phyloP scores from a whole-genome alignment of 164 flowering plant genomes.

The Macadamia integrifolia region DNA sequence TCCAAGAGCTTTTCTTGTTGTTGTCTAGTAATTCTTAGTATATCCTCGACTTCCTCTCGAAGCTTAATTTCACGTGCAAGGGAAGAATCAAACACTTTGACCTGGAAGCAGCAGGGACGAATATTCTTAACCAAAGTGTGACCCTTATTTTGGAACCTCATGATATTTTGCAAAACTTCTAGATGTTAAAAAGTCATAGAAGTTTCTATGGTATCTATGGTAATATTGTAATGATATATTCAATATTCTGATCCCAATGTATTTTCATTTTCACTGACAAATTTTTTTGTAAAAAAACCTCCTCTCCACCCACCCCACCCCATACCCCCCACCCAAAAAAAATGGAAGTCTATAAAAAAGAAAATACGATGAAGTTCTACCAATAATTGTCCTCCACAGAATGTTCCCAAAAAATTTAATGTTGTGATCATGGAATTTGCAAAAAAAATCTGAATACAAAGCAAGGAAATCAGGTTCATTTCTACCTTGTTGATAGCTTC shows the following conservation, averaged over 20 bases:
- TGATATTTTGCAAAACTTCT: too few species aligned
- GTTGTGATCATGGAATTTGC: neutral
- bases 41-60: constrained; percentile 54
- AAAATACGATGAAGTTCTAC: neutral
- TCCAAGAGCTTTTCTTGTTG: constrained; percentile 43
- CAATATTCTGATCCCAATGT: too few species aligned
- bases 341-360: neutral
- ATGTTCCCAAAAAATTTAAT: neutral
- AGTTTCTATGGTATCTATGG: too few species aligned
- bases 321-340: too few species aligned
- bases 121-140: neutral
- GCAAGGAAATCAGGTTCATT: neutral
- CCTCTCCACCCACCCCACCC: too few species aligned
- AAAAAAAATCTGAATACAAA: neutral
- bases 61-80: constrained; percentile 42
- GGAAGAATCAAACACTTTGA: constrained; percentile 46
- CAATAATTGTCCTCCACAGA: neutral
- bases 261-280: too few species aligned
- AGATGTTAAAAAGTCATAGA: too few species aligned
- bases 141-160: too few species aligned
- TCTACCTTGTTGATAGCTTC: constrained; percentile 55
- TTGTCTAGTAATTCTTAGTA: constrained; percentile 26
- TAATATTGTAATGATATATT: too few species aligned
- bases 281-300: too few species aligned
- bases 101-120: constrained; percentile 28